Base-by-base conservation (phyloP, 257 asterid species). In the Fraxinus quadrangulata region DNA sequence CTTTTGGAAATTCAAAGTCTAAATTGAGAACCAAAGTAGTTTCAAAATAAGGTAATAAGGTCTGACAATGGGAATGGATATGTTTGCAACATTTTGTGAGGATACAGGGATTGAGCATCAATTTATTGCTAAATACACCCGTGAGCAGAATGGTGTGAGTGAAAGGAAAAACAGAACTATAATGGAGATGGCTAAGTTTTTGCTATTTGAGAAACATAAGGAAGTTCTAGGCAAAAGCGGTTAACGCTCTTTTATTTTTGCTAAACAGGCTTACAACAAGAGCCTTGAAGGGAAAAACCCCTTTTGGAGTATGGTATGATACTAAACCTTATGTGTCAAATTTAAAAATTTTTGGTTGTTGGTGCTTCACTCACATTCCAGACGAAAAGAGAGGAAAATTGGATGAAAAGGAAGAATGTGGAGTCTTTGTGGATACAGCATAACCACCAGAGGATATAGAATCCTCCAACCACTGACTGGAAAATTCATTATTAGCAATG, bases 141-240 rank as follows among this genome's bases (percentile, higher is more conserved):
- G 61, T 39, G 34, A 71, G 2, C 34, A 71, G 59, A 71, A 71
- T 71, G 75, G 75, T 71, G 33, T 36, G 5, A 39, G 74, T 70
- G 74, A 70, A 21, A 74, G 71, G 24, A 74, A 74, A 59, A 74
- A 74, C 5, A 31, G 78, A 61, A 51, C 78, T 6, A 39, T 74
- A 28, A 61, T 74, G 70, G 78, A 51, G 45, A 74, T 74, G 78
- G 78, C 71, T 51, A 56, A 51, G 54, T 74, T 71, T 23, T 30
- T 74, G 70, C 28, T 74, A 4, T 74, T 74, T 26, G 78, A 74
- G n/a, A 74, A 54, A 33, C 36, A 74, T 19, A 74, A 72, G 39
- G 26, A 72, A 40, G 7, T 21, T 72, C 1, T 72, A 33, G 75
- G 71, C 78, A 19, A 34, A 56, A 59, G 71, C 34, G 21, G 71